These are phyloP conservation scores for Fusarium globosum DNA, from an alignment of 2,329 filamentous ascomycete genomes.

Conservation along the genomic window DNA sequence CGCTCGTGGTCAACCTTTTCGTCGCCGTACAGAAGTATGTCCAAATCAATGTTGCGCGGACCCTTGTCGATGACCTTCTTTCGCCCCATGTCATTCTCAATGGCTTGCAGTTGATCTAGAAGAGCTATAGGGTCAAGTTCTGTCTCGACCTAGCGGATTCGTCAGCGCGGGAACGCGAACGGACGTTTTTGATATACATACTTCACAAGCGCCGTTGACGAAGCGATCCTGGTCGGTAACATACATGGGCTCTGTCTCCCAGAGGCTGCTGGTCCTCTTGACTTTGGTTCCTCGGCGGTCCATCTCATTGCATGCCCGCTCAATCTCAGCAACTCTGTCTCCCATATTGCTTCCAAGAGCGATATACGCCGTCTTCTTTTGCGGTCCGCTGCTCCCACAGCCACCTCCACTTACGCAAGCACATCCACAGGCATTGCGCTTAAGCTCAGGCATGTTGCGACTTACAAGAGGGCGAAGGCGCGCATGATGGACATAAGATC, in stretches of 20 bases:
- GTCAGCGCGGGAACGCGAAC: constrained; percentile 12
- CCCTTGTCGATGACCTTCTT: constrained; percentile 92
- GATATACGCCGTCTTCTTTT: constrained; percentile 73
- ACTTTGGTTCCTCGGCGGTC: constrained; percentile 77
- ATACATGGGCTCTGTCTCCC: constrained; percentile 98
- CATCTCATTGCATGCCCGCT: constrained; percentile 84
- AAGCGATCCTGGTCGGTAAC: constrained; percentile 89
- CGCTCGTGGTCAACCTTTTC: constrained; percentile 73
- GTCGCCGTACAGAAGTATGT: constrained; percentile 86
- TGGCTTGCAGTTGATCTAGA: constrained; percentile 82
- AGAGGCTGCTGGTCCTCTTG: constrained; percentile 84
- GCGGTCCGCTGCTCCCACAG: constrained; percentile 44
- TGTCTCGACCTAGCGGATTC: constrained; percentile 76
- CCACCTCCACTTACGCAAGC: constrained; percentile 47
- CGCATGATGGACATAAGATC: constrained; percentile 15
- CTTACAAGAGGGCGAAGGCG: constrained; percentile 29
- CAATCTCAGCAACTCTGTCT: constrained; percentile 85
- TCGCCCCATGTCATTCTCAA: constrained; percentile 83
- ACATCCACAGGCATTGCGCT: constrained; percentile 50
- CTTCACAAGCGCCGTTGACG: constrained; percentile 92
- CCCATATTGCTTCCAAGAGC: constrained; percentile 94
- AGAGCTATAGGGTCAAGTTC: constrained; percentile 78
- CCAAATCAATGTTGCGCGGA: constrained; percentile 92
- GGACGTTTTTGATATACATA: constrained; percentile 56
- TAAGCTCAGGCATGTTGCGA: constrained; percentile 24